Base-by-base conservation (phyloP, 1,284 basidiomycete genomes). In the Ceratobasidium sp. region DNA sequence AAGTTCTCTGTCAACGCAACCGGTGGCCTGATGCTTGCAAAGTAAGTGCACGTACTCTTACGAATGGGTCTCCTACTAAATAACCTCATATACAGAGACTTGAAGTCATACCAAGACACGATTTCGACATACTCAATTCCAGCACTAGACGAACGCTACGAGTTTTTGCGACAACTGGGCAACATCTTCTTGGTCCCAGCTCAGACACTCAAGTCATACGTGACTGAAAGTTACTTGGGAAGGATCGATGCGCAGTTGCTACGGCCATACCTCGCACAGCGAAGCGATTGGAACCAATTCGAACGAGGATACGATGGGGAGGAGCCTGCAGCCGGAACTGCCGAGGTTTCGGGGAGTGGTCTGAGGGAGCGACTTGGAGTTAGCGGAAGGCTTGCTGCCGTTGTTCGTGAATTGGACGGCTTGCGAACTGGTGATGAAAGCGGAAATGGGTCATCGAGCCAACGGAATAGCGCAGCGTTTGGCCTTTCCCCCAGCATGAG, bases 1-100 rank as follows among this genome's bases (percentile, higher is more conserved):
- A 99, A 95, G 85, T 99, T 97, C 86, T 94, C 95, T 0, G 96
- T 99, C 75, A 98, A 93, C 81, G 96, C 96, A 0, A 96, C 96
- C 0, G 98, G 98, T 63, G 98, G 97, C 4, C 87, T 99, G 66
- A 98, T 99, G 94, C 91, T 99, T 51, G 97, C 97, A 28, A 99
- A 99, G 95, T 96, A 80, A 78, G 91, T 87, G 10, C 56, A 73
- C 31, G 65, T 69, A 51, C 47, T 49, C 60, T 54, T 51, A 26
- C 8, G 3, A 26, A 26, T 17, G n/a, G 63, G 26, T 51, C 65
- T 15, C 56, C 66, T 42, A 73, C 28, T 68, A 5, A 68, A n/a
- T 49, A 49, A 58, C 20, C 51, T 51, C 66, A 13, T 65, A 42
- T 82, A 97, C n/a, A n/a, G 95, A 85, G 98, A 99, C 83, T 89